A percentile compares a stretch with the other conserved stretches of the same genome.
Conservation (phyloP, 257 asterid species). For the Coffea eugenioides region DNA sequence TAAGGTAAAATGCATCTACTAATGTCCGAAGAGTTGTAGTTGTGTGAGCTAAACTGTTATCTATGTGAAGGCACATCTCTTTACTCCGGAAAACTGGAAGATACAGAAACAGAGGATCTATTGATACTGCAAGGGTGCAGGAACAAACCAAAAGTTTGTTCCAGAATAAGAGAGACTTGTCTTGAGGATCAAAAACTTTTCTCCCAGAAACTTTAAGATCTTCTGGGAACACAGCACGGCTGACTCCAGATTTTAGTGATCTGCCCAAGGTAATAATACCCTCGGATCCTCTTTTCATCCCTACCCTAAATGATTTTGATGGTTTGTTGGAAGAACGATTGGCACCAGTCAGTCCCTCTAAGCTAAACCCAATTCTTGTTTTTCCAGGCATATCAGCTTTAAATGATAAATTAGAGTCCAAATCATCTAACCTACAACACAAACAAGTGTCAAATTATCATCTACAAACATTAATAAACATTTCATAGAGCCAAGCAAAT, state of each 20-base stretch:
- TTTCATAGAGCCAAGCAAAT: neutral
- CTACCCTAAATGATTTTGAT: conserved; percentile 61
- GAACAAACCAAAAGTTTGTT: conserved; percentile 75
- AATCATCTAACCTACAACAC: conserved; percentile 58
- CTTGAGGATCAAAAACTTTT: conserved; percentile 93
- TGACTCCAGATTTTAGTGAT: conserved; percentile 71
- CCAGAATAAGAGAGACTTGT: conserved; percentile 85
- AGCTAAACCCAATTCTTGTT: conserved; percentile 54
- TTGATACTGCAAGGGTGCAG: conserved; percentile 77
- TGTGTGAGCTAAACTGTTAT: conserved; percentile 63
- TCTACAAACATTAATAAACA: neutral
- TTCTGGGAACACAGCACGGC: conserved; percentile 87
- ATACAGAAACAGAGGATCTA: conserved; percentile 87
- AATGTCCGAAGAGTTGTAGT: conserved; percentile 67
- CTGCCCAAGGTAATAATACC: conserved; percentile 82
- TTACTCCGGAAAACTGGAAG: conserved; percentile 73
- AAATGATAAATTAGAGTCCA: conserved; percentile 49
- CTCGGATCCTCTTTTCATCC: conserved; percentile 72
- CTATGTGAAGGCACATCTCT: conserved; percentile 78
- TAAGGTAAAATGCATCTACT: conserved; percentile 63
- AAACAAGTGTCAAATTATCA: conserved; percentile 13
- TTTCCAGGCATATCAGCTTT: conserved; percentile 71
- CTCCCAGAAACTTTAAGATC: conserved; percentile 70
- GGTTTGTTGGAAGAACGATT: conserved; percentile 35
- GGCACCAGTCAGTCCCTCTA: conserved; percentile 54